A percentile compares a stretch with the other conserved stretches of the same genome.
Conservation (phyloP, 73 alveolate genomes). For the Effrenium voratum region DNA sequence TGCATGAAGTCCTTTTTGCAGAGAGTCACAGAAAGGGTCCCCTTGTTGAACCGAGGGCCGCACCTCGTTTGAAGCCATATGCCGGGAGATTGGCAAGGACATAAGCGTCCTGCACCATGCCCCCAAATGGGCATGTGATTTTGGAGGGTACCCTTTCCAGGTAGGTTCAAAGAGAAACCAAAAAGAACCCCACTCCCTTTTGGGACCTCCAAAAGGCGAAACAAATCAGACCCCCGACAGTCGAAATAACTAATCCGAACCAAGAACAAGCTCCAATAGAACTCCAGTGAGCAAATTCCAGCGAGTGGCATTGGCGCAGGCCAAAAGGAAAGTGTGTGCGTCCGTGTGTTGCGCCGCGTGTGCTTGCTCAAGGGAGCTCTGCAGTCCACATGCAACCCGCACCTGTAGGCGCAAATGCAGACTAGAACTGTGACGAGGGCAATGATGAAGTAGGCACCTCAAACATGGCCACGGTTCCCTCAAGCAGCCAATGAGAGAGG, state of each 20-base stretch:
- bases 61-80: too few relatives aligned
- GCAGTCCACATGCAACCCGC: neutral
- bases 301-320: too few relatives aligned
- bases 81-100: conserved; percentile 81
- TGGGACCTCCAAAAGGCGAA: neutral
- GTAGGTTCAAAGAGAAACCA: neutral
- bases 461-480: too few relatives aligned
- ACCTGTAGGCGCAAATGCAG: conserved; percentile 55
- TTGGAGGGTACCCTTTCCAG: neutral
- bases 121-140: neutral
- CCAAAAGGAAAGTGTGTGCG: too few relatives aligned
- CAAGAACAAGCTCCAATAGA: too few relatives aligned
- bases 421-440: conserved; percentile 46
- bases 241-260: neutral
- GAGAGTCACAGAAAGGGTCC: too few relatives aligned
- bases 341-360: too few relatives aligned
- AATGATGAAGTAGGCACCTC: conserved; percentile 79
- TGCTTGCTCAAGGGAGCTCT: neutral
- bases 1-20: too few relatives aligned
- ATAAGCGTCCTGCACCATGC: conserved; percentile 14
- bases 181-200: neutral
- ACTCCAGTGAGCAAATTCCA: too few relatives aligned
- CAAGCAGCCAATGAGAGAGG: too few relatives aligned
- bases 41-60: too few relatives aligned
- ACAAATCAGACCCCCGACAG: neutral